A percentile compares a stretch with the other conserved stretches of the same genome.
These are phyloP conservation scores for Plantago major DNA, from an alignment of 257 asterid species.

Conservation along the genomic window DNA sequence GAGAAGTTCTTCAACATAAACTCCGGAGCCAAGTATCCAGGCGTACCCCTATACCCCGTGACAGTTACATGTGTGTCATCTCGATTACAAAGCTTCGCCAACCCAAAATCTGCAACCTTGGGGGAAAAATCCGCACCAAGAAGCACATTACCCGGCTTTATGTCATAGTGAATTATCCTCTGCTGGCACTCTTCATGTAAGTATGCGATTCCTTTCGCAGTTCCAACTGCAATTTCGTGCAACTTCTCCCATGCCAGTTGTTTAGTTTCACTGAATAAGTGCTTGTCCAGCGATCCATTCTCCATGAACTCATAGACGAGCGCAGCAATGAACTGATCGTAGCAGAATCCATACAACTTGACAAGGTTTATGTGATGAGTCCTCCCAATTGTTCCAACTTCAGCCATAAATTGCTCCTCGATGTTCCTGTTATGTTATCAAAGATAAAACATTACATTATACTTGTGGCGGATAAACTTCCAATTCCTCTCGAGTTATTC, in stretches of 20 bases:
- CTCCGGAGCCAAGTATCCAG: constrained; percentile 35
- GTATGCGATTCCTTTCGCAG: constrained; percentile 37
- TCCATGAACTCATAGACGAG: constrained; percentile 37
- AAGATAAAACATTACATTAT: too few species aligned
- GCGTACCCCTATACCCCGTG: constrained; percentile 32
- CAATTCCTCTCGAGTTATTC: too few species aligned
- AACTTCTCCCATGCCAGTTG: constrained; percentile 30
- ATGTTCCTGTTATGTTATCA: neutral
- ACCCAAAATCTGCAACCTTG: constrained; percentile 36
- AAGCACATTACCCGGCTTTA: constrained; percentile 33
- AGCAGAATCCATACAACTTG: constrained; percentile 29
- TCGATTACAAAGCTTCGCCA: constrained; percentile 31
- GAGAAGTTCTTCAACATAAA: constrained; percentile 35
- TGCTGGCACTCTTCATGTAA: constrained; percentile 32
- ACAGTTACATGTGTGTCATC: constrained; percentile 30
- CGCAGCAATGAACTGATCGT: constrained; percentile 29
- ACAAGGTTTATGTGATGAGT: constrained; percentile 31
- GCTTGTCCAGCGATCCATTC: constrained; percentile 26
- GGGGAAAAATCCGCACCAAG: constrained; percentile 30
- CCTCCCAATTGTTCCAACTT: constrained; percentile 30
- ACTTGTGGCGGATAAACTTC: too few species aligned
- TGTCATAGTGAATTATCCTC: constrained; percentile 32
- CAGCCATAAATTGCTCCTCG: constrained; percentile 37
- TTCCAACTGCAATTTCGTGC: constrained; percentile 38
- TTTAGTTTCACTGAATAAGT: constrained; percentile 20